These are phyloP conservation scores for Pyricularia pennisetigena DNA, from an alignment of 2,329 filamentous ascomycete species.

Conservation along the genomic window DNA sequence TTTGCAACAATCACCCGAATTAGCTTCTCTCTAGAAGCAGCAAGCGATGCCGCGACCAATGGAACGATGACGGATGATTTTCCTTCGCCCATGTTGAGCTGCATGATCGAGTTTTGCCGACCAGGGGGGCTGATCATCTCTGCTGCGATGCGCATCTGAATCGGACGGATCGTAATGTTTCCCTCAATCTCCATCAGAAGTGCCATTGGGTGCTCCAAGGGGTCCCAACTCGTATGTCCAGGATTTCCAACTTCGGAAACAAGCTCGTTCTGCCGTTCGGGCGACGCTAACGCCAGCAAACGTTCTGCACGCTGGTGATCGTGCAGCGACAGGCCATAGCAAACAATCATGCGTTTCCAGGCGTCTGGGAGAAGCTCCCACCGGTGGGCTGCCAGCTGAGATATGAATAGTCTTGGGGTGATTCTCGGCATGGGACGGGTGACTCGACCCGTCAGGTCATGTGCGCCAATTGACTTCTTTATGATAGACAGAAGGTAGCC, in stretches of 20 bases:
- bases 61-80: conserved; percentile 63
- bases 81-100: conserved; percentile 63
- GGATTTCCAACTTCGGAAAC: conserved; percentile 32
- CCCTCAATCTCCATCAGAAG: conserved; percentile 56
- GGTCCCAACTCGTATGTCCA: conserved; percentile 48
- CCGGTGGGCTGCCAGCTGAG: too few species aligned
- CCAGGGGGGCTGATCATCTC: conserved; percentile 39
- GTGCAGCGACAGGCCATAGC: conserved; percentile 29
- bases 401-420: too few species aligned
- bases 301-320: conserved; percentile 31
- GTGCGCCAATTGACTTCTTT: too few species aligned
- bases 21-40: conserved; percentile 34
- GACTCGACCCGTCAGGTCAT: too few species aligned
- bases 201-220: conserved; percentile 42
- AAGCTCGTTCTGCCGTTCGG: conserved; percentile 18
- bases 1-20: conserved; percentile 52
- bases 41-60: conserved; percentile 44
- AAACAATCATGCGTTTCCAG: conserved; percentile 26
- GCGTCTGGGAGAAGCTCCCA: conserved; percentile 11
- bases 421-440: too few species aligned
- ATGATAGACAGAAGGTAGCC: too few species aligned
- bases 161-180: conserved; percentile 47
- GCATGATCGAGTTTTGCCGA: conserved; percentile 42
- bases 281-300: conserved; percentile 18
- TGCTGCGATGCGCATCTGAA: conserved; percentile 47